Base-by-base conservation (phyloP, 192 early-diverging fungal genomes). In the Jimgerdemannia lactiflua region DNA sequence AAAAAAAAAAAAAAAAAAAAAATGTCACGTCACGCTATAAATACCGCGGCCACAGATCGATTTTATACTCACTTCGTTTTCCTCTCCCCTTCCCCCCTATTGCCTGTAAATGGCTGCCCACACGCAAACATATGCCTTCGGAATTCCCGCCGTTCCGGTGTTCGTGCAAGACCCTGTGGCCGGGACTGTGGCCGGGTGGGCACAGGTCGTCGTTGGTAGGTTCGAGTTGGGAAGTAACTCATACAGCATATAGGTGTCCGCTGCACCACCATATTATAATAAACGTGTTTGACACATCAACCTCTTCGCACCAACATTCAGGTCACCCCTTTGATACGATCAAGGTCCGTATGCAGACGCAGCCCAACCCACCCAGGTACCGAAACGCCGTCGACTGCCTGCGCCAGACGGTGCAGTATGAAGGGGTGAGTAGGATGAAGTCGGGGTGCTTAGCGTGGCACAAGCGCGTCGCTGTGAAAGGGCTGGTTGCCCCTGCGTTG, bases 261-360 rank as follows among this genome's bases (percentile, higher is more conserved):
- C 29, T 29, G 29, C 29, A 29, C 29, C 29, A 29, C 29, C 29
- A 29, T n/a, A n/a, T 59, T 14, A 59, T 2, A 59, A 14, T 59
- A 59, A 59, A 6, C 49, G 6, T 59, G 49, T 59, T 2, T 29
- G 29, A 29, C 29, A 59, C 6, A 6, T 59, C 14, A 14, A 59
- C 49, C 14, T 59, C 14, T 59, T 59, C 49, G 14, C 49, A 6
- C 49, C 49, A 59, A 6, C 49, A 59, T 94, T 72, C 98, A 77
- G 97, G 98, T 79, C 97, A 94, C 71, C 97, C 97, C 4, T 97
- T 97, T 78, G 97, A 98, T 85, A 97, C 96, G 3, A 85, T 97
- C 84, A 95, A 97, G 70, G 96, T 98, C 9, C 93, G 96, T 3
- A 87, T 99, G 44, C 97, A 99, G 77, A 91, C 94, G 4, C 92